Evolutionary conservation across 106 monocot species (phyloP), one percentile per base, ranked within the genome.

Genomic region (Dioscorea dumetorum): DNA sequence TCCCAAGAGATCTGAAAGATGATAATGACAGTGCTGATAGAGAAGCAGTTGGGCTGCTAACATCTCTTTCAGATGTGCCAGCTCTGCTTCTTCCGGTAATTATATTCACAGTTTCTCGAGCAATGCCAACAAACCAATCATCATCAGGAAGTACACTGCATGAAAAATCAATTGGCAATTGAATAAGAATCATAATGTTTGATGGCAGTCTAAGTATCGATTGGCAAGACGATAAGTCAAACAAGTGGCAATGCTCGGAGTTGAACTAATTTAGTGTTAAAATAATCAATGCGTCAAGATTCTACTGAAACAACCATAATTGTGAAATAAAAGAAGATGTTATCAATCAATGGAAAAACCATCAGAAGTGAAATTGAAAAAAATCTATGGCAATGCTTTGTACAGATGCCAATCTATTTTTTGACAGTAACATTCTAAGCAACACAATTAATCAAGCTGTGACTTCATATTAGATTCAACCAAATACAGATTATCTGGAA

Each of bases 41-140:
- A 1, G 95, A 97, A 17, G 88, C 91, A 58, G 91, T 97, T 5
- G 95, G 95, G 69, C 95, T 97, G 76, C 82, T 84, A 2, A 69
- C 15, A 20, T 97, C 95, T 72, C 91, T 81, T 16, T 89, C 95
- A 31, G 83, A 90, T 48, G 75, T 83, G 22, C 61, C 73, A 17
- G 77, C 18, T 73, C 70, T 83, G 13, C 23, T 67, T 73, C 66
- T 88, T 22, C 90, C 86, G 57, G 71, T 81, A 48, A 97, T 82
- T 68, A 34, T 86, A 35, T 75, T 80, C 51, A 97, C 80, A 13
- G 74, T 72, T 24, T 86, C 91, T 76, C 91, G 86, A 50, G 91
- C 81, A 63, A 88, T 69, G 19, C 82, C 86, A 13, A 82, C 66
- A 77, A 97, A 91, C 95, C 91, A 91, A 23, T 85, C 91, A 66